Conservation (phyloP, 2,329 filamentous ascomycete species). For the Cladophialophora yegresii region DNA sequence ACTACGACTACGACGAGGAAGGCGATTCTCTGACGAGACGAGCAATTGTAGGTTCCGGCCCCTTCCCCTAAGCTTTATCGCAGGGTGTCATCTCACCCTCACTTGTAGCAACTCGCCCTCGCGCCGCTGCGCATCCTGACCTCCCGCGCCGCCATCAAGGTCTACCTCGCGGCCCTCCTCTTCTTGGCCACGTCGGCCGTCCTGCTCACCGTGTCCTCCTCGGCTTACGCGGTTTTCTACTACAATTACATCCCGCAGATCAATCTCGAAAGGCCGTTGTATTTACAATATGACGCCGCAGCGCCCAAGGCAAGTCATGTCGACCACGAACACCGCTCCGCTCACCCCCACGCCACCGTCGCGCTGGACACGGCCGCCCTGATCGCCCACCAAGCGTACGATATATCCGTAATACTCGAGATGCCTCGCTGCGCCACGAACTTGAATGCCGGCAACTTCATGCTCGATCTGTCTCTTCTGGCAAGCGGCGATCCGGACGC, state of each 20-base stretch:
- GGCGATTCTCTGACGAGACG: conserved; percentile 19
- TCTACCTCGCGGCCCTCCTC: conserved; percentile 63
- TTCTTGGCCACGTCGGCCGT: conserved; percentile 55
- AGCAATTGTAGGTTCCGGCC: conserved; percentile 18
- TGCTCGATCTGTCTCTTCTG: conserved; percentile 79
- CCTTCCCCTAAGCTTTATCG: background rate
- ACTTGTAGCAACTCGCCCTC: conserved; percentile 55
- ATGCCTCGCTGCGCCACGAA: conserved; percentile 80
- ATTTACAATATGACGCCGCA: conserved; percentile 59
- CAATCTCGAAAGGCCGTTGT: conserved; percentile 62
- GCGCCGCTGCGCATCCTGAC: conserved; percentile 57
- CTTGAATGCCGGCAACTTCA: conserved; percentile 82
- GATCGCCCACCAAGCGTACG: conserved; percentile 76
- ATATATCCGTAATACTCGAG: conserved; percentile 72
- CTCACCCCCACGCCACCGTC: conserved; percentile 57
- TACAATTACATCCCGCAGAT: conserved; percentile 67
- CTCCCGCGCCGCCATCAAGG: conserved; percentile 63
- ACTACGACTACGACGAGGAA: conserved; percentile 9
- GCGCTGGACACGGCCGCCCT: conserved; percentile 54
- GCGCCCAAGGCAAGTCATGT: conserved; percentile 25
- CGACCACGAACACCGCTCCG: conserved; percentile 50
- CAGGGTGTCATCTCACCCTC: background rate
- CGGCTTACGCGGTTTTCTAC: conserved; percentile 69
- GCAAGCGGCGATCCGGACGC: background rate
- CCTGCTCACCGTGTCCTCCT: conserved; percentile 59